These are phyloP conservation scores for Candida sanyaensis DNA, from an alignment of 1,139 yeast species.

Conservation along the genomic window DNA sequence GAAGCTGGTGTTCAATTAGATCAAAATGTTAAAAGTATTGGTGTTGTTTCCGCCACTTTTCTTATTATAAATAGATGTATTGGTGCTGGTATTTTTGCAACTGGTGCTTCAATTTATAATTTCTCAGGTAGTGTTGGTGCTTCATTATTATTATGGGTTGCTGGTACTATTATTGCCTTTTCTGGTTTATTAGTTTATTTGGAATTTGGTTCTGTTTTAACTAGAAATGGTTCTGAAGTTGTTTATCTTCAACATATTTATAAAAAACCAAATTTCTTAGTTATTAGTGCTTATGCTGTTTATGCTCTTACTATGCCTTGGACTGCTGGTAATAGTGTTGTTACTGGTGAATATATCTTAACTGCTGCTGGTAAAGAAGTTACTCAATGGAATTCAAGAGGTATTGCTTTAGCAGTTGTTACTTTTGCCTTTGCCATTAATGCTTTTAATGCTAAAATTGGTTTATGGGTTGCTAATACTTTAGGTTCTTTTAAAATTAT, in stretches of 20 bases:
- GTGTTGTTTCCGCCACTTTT: slow-evolving; percentile 68
- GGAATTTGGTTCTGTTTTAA: slow-evolving; percentile 84
- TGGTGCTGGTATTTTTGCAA: slow-evolving; percentile 87
- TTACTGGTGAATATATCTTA: slow-evolving; percentile 52
- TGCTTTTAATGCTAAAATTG: slow-evolving; percentile 61
- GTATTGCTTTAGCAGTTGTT: slow-evolving; percentile 72
- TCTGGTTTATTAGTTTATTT: slow-evolving; percentile 76
- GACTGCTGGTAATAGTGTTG: slow-evolving; percentile 76
- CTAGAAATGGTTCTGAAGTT: slow-evolving; percentile 88
- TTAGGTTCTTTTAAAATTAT: slow-evolving; percentile 73
- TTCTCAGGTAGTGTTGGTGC: slow-evolving; percentile 78
- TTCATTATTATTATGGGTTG: slow-evolving; percentile 71
- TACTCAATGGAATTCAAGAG: slow-evolving; percentile 75
- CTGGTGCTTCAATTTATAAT: slow-evolving; percentile 73
- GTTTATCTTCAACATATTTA: slow-evolving; percentile 76
- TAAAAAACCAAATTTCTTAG: slow-evolving; percentile 66
- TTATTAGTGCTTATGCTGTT: slow-evolving; percentile 74
- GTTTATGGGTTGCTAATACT: slow-evolving; percentile 66
- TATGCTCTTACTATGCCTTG: slow-evolving; percentile 79
- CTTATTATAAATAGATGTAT: slow-evolving; percentile 78
- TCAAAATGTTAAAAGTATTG: slow-evolving; percentile 57
- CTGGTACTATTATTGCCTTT: slow-evolving; percentile 73
- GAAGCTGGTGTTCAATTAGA: slow-evolving; percentile 46
- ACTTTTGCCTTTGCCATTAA: slow-evolving; percentile 74
- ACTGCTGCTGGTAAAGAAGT: slow-evolving; percentile 72